Evolutionary conservation across 148 eudicot genomes (phyloP).

Genomic region (Silene latifolia): DNA sequence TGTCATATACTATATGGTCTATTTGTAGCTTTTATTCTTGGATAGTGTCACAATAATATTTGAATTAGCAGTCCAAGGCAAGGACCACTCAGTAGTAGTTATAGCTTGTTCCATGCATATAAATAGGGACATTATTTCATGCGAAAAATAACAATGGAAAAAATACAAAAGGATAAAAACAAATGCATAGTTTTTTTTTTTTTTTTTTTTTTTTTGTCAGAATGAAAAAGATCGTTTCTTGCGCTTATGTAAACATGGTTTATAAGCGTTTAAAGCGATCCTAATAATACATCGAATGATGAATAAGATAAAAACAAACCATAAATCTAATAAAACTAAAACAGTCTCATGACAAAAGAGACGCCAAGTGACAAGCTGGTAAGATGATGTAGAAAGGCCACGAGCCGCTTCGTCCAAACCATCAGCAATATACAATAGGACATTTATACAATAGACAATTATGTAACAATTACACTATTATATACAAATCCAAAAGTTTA

Average conservation of each 20-base stretch:
- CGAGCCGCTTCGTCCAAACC: no score
- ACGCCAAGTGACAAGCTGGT: no score
- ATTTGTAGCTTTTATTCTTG: not conserved
- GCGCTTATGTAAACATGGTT: no score
- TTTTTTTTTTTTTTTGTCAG: no score
- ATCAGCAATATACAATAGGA: not conserved
- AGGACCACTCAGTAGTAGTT: not conserved
- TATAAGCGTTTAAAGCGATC: no score
- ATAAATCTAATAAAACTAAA: no score
- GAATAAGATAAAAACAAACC: no score
- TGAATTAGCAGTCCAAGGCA: not conserved
- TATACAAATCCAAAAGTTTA: constrained; percentile 10
- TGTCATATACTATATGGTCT: no score
- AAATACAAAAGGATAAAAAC: constrained; percentile 12
- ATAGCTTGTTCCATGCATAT: not conserved
- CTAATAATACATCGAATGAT: no score
- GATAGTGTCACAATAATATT: not conserved
- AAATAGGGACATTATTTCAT: not conserved
- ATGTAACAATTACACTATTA: constrained; percentile 21
- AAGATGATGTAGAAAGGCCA: no score
- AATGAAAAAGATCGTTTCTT: no score
- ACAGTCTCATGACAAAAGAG: no score
- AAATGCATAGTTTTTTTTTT: constrained; percentile 12
- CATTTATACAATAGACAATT: not conserved
- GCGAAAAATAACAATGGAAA: not conserved